Evolutionary conservation across 228 moss, liverwort and hornwort species (phyloP), one percentile per base, ranked within the genome.

Genomic region (Sphagnum fallax): DNA sequence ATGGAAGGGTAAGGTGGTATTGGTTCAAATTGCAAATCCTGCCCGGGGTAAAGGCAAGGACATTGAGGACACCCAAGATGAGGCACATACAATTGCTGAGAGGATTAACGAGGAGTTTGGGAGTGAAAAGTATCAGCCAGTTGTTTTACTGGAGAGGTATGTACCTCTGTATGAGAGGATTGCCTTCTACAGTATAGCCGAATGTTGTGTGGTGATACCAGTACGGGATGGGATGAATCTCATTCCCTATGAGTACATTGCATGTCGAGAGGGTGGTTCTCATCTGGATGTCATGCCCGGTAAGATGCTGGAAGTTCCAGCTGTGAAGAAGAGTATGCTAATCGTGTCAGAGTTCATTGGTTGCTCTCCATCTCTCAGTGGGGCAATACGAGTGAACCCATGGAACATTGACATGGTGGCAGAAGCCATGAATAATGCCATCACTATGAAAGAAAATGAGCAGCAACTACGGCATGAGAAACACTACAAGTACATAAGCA

Each of bases 221-320:
- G 83, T 84, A 47, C 77, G 83, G 53, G 83, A 84, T 67, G 83
- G 83, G 53, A 84, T 84, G 83, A 84, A 84, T 84, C 80, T 84
- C 11, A 80, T 80, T 63, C 83, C 83, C 1, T 84, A 84, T 60
- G 83, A 84, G 52, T 84, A 84, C 55, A 77, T 84, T 16, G 83
- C 77, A 13, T 84, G 83, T 48, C 72, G 83, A 48, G 77, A 84
- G 71, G 83, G 83, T 58, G 70, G 72, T 65, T 53, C 55, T 55
- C 80, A 60, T 15, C 67, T 55, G 6, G 32, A 64, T 8, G 63
- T 8, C 47, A 16, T 60, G 59, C 63, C 1, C 72, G 73, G 6
- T 76, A 77, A 8, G 9, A 2, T 55, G 2, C 55, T 55, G 12
- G 32, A 55, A 55, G 55, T 55, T 8, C 55, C 55, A 52, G 53